Evolutionary conservation across 2,329 filamentous ascomycete genomes (phyloP), one percentile per base, ranked within the genome.

Genomic region (Incumbomyces lentus): DNA sequence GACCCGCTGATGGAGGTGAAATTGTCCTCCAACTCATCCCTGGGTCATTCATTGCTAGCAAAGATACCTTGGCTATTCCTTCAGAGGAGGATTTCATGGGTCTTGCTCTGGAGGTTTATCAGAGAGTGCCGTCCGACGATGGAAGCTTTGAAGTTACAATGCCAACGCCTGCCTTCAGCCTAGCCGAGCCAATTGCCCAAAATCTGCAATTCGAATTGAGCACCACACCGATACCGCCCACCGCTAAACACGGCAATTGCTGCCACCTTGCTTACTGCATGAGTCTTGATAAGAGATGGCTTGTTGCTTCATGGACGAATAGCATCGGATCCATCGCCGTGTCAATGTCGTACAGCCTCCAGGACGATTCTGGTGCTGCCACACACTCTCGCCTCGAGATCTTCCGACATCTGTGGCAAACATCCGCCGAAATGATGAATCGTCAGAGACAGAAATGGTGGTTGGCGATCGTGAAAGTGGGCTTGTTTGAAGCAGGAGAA

Each of bases 261-360:
- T 68, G 81, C 43, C 78, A 82, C 59, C 57, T 82, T 22, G 77
- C 74, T 2, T 79, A 76, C 55, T 74, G 75, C 2, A 62, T 68
- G 31, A 79, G 75, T 51, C 55, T 68, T 7, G 74, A 79, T 52
- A 68, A 72, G 22, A 64, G 69, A 16, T 82, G 78, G 78, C 55
- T 80, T 18, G 75, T 70, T 6, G 76, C 71, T 3, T 72, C 73
- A 1, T 81, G 78, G 78, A 74, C 72, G 1, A 76, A 81, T 60
- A 73, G 67, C 49, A 69, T 65, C 19, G 78, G 78, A 7, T 68
- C 66, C 33, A 68, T 75, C 34, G 73, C 78, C 50, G 65, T 70
- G 16, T 71, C 63, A 1, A 68, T 72, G 49, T 72, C 75, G 0
- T 80, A 79, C 54, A 19, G 43, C 29, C 29, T 55, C 56, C 66